These are phyloP conservation scores for Drechslerella coelobrocha DNA, from an alignment of 2,329 filamentous ascomycete species.

Conservation along the genomic window DNA sequence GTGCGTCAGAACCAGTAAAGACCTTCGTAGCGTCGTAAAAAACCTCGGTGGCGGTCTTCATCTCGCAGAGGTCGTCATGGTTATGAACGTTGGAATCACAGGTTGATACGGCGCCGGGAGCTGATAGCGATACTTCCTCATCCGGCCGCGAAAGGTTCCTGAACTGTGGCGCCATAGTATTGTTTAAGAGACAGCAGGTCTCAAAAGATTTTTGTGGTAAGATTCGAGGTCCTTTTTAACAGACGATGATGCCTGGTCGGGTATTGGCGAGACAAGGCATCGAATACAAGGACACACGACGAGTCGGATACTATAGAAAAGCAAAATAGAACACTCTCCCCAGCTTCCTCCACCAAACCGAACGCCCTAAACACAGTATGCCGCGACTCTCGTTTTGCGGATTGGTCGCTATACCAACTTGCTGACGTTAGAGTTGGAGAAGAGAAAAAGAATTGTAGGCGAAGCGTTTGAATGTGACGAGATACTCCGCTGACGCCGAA, in stretches of 20 bases:
- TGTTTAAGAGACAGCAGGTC: conserved; percentile 1
- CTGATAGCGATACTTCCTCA: background rate
- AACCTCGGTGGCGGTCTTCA: conserved; percentile 26
- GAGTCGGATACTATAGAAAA: background rate
- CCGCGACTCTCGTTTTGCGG: background rate
- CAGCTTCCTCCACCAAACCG: conserved; percentile 26
- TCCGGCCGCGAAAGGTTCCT: background rate
- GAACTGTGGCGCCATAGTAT: background rate
- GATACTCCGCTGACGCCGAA: no score
- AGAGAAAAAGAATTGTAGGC: no score
- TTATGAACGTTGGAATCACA: background rate
- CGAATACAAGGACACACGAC: conserved; percentile 32
- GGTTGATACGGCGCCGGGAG: background rate
- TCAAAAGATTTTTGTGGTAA: conserved; percentile 1
- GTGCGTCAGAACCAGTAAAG: conserved; percentile 31
- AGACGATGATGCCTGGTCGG: conserved; percentile 45
- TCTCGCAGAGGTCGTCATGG: background rate
- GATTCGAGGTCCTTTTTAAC: conserved; percentile 17
- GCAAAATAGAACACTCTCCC: conserved; percentile 6
- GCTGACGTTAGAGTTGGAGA: no score
- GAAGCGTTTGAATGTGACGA: no score
- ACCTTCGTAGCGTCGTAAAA: conserved; percentile 48
- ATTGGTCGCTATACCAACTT: no score
- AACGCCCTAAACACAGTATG: background rate
- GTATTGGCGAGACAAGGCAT: conserved; percentile 36